Percentiles rank a stretch among this genome's conserved stretches.
phyloP scores from a whole-genome alignment of 2,329 filamentous ascomycete species.

The Penicillium hesseltinei region DNA sequence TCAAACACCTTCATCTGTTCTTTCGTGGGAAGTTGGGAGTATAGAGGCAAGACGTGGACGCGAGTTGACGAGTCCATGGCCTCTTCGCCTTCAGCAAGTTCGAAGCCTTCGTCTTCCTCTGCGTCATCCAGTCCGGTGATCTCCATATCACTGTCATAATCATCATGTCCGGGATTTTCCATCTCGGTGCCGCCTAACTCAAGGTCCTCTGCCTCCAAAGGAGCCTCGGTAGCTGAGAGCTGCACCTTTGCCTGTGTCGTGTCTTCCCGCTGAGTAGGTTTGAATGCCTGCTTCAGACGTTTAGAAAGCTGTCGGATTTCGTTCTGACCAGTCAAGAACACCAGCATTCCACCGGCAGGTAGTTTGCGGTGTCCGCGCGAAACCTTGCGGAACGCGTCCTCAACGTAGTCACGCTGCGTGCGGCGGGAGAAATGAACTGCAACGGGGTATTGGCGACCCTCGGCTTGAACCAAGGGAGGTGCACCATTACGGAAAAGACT shows the following conservation, averaged over 20 bases:
- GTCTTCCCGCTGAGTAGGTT: constrained; percentile 49
- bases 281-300: constrained; percentile 68
- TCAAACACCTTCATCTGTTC: constrained; percentile 93
- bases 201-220: constrained; percentile 81
- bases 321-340: constrained; percentile 90
- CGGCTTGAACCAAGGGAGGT: constrained; percentile 82
- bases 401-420: constrained; percentile 83
- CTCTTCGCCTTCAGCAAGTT: constrained; percentile 57
- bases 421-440: constrained; percentile 82
- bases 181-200: constrained; percentile 66
- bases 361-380: constrained; percentile 84
- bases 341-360: constrained; percentile 84
- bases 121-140: constrained; percentile 61
- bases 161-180: constrained; percentile 50
- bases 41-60: constrained; percentile 88
- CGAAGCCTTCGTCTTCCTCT: constrained; percentile 64
- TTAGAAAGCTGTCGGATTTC: constrained; percentile 86
- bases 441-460: constrained; percentile 88
- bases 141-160: constrained; percentile 57
- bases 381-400: constrained; percentile 86
- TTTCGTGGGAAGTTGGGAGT: constrained; percentile 84
- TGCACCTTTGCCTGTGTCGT: constrained; percentile 65
- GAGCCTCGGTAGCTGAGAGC: constrained; percentile 72
- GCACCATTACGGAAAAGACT: constrained; percentile 70
- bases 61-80: constrained; percentile 60